A percentile compares a stretch with the other conserved stretches of the same genome.
phyloP scores from a whole-genome alignment of 2,329 filamentous ascomycete genomes.

The Aspergillus eucalypticola region DNA sequence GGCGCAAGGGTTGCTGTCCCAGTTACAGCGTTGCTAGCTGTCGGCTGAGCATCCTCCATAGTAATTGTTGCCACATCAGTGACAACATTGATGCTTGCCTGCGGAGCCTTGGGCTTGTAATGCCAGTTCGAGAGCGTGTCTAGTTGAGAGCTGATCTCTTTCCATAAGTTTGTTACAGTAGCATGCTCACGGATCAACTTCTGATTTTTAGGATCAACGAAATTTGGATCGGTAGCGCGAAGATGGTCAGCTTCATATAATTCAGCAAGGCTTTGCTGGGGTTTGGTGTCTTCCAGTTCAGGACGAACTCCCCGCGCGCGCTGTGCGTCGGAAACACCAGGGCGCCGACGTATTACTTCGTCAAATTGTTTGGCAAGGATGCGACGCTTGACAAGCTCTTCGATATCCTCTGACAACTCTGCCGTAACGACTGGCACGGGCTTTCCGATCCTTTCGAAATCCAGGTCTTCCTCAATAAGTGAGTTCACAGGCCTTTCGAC shows the following conservation, averaged over 20 bases:
- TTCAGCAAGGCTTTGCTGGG: conserved; percentile 83
- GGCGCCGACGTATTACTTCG: conserved; percentile 79
- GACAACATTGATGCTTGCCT: conserved; percentile 80
- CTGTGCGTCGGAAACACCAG: conserved; percentile 68
- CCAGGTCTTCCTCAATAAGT: conserved; percentile 87
- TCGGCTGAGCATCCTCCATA: conserved; percentile 94
- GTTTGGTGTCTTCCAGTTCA: conserved; percentile 83
- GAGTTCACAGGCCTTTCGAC: conserved; percentile 85
- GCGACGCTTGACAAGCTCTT: conserved; percentile 89
- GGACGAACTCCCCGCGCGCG: conserved; percentile 69
- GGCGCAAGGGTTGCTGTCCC: conserved; percentile 75
- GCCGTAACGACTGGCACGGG: conserved; percentile 91
- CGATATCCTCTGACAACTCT: conserved; percentile 86
- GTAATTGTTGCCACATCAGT: conserved; percentile 86
- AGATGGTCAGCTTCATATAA: conserved; percentile 93
- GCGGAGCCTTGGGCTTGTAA: conserved; percentile 85
- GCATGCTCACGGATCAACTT: conserved; percentile 78
- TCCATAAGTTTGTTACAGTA: conserved; percentile 82
- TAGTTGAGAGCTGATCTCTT: conserved; percentile 73
- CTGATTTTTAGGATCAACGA: conserved; percentile 78
- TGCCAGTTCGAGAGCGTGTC: conserved; percentile 92
- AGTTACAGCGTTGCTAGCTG: conserved; percentile 66
- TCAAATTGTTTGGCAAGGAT: conserved; percentile 91
- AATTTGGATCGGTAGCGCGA: conserved; percentile 73
- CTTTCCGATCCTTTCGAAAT: conserved; percentile 94